phyloP scores from a whole-genome alignment of 768 basidiomycete species.

The Galerina sulciceps region DNA sequence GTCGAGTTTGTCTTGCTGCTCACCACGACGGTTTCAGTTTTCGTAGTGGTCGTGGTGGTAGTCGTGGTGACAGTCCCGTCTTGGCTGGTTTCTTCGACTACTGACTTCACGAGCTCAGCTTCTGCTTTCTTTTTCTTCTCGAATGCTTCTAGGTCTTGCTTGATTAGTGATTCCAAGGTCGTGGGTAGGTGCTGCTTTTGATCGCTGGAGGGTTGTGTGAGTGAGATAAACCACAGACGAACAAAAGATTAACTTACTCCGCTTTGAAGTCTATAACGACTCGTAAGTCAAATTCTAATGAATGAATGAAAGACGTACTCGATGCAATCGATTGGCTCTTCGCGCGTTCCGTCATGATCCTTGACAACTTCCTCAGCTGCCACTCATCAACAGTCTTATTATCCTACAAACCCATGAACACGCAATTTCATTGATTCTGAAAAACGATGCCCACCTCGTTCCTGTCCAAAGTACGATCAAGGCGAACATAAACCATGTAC shows the following conservation, averaged over 20 bases:
- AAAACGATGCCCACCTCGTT: slow-evolving; percentile 22
- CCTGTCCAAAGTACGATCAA: slow-evolving; percentile 31
- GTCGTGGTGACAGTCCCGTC: slow-evolving; percentile 30
- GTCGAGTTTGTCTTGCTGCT: slow-evolving; percentile 8
- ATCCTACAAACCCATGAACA: slow-evolving; percentile 7
- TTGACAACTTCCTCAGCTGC: slow-evolving; percentile 43
- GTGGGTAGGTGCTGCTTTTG: slow-evolving; percentile 33
- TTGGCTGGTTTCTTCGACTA: slow-evolving; percentile 22
- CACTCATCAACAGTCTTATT: slow-evolving; percentile 32
- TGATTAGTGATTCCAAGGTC: slow-evolving; percentile 8
- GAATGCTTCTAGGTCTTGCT: slow-evolving; percentile 36
- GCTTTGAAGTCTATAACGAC: slow-evolving; percentile 31
- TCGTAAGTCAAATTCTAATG: background rate
- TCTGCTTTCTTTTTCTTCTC: slow-evolving; percentile 34
- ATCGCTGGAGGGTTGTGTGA: slow-evolving; percentile 14
- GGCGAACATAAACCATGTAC: slow-evolving; percentile 48
- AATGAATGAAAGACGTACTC: slow-evolving; percentile 36
- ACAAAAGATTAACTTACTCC: slow-evolving; percentile 28
- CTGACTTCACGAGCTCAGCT: slow-evolving; percentile 23
- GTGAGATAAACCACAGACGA: slow-evolving; percentile 14
- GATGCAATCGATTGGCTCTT: slow-evolving; percentile 50
- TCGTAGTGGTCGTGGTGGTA: slow-evolving; percentile 29
- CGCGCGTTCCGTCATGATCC: slow-evolving; percentile 45
- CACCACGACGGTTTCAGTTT: slow-evolving; percentile 30
- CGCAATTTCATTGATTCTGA: background rate